A percentile compares a stretch with the other conserved stretches of the same genome.
These are phyloP conservation scores for Hyphopichia fennica DNA, from an alignment of 1,139 yeast species.

Conservation along the genomic window DNA sequence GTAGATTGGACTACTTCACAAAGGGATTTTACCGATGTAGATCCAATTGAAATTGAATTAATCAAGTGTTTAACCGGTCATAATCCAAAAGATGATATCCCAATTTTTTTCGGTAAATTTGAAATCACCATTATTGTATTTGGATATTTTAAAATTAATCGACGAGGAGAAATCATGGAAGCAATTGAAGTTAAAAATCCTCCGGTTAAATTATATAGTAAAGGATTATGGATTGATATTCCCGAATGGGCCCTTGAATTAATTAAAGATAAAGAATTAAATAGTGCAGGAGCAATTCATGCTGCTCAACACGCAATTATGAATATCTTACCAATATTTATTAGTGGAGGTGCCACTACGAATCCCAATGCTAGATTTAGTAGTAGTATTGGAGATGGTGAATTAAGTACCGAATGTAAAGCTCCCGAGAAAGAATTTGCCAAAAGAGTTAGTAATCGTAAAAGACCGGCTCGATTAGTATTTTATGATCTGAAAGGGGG, in stretches of 20 bases:
- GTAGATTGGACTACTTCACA: slow-evolving; percentile 94
- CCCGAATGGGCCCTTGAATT: slow-evolving; percentile 63
- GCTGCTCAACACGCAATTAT: slow-evolving; percentile 92
- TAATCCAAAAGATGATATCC: slow-evolving; percentile 44
- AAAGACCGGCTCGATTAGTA: slow-evolving; percentile 81
- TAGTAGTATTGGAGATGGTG: slow-evolving; percentile 49
- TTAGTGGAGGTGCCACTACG: slow-evolving; percentile 40
- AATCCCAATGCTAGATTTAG: slow-evolving; percentile 52
- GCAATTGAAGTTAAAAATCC: slow-evolving; percentile 92
- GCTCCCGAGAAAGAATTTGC: slow-evolving; percentile 97
- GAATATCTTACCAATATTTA: slow-evolving; percentile 66
- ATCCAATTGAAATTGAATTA: slow-evolving; percentile 73
- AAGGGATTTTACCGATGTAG: slow-evolving; percentile 89
- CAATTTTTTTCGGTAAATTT: slow-evolving; percentile 74
- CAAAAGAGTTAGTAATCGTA: slow-evolving; percentile 60
- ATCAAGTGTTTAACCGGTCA: slow-evolving; percentile 51
- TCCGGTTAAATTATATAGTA: slow-evolving; percentile 65
- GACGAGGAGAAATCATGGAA: slow-evolving; percentile 75
- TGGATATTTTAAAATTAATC: slow-evolving; percentile 87
- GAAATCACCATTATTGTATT: slow-evolving; percentile 74
- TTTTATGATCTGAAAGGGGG: slow-evolving; percentile 87
- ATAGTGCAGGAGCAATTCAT: slow-evolving; percentile 90
- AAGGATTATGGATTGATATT: slow-evolving; percentile 91
- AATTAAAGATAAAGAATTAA: slow-evolving; percentile 56
- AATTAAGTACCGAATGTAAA: slow-evolving; percentile 88